Evolutionary conservation across 352 stramenopile genomes (phyloP).

Genomic region (Globisporangium polare): DNA sequence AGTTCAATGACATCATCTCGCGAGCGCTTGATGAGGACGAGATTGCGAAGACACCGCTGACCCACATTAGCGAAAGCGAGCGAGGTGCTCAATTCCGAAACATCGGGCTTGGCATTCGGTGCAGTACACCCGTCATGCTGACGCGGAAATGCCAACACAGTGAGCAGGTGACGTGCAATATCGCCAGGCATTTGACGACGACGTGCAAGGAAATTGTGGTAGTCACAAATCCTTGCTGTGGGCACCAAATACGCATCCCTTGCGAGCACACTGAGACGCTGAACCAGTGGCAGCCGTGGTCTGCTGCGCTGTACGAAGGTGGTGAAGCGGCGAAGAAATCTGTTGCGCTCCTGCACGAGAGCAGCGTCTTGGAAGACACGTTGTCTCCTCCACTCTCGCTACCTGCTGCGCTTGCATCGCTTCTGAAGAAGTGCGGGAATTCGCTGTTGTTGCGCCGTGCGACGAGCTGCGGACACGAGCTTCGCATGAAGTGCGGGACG

Average conservation of each 20-base stretch:
- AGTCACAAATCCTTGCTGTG: constrained; percentile 33
- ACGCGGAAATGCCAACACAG: constrained; percentile 40
- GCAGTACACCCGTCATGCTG: constrained; percentile 29
- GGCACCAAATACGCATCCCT: constrained; percentile 36
- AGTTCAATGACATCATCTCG: constrained; percentile 8
- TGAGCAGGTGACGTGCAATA: constrained; percentile 42
- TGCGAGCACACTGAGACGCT: constrained; percentile 32
- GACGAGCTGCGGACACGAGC: constrained; percentile 49
- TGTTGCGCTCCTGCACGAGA: constrained; percentile 25
- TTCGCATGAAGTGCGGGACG: constrained; percentile 45
- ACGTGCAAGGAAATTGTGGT: constrained; percentile 31
- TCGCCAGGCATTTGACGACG: constrained; percentile 27
- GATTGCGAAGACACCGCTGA: constrained; percentile 17
- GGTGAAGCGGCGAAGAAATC: neutral
- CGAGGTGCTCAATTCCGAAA: constrained; percentile 26
- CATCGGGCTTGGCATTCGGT: constrained; percentile 45
- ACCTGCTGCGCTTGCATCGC: constrained; percentile 20
- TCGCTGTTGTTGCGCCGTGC: constrained; percentile 36
- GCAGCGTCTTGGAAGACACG: constrained; percentile 37
- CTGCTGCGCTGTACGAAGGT: neutral
- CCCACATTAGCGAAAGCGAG: constrained; percentile 28
- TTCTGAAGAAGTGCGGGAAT: constrained; percentile 33
- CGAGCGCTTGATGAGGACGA: constrained; percentile 9
- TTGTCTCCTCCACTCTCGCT: constrained; percentile 22
- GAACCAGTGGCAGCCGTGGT: constrained; percentile 50